phyloP scores from a whole-genome alignment of 208 protist species.

The Acanthamoeba lenticulata region DNA sequence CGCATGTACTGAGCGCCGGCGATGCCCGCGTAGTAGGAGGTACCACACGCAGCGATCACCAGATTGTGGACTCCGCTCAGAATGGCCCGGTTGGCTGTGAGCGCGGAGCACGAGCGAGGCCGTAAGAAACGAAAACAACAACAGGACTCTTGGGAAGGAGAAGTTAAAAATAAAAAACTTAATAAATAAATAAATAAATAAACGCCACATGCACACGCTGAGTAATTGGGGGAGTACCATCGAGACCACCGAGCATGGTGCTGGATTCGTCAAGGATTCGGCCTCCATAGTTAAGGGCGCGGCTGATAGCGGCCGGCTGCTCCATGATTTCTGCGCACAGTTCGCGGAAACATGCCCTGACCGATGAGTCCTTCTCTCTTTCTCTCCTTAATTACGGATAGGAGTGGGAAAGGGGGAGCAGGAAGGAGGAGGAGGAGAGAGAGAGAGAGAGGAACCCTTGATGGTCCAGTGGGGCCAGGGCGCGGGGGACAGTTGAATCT shows the following conservation, averaged over 20 bases:
- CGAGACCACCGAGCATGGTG: constrained; percentile 60
- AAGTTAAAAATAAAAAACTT: neutral
- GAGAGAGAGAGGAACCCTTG: constrained; percentile 69
- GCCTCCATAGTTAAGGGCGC: constrained; percentile 76
- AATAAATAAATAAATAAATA: too few species aligned
- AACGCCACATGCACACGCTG: too few species aligned
- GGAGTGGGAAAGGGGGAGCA: neutral
- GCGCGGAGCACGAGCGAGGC: neutral
- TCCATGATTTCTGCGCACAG: constrained; percentile 83
- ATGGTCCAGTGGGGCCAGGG: constrained; percentile 86
- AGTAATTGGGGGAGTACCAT: too few species aligned
- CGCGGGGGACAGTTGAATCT: constrained; percentile 80
- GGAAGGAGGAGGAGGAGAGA: neutral
- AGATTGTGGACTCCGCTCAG: constrained; percentile 66
- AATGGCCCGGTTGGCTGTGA: constrained; percentile 56
- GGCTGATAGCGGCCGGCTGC: constrained; percentile 74
- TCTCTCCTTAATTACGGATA: neutral
- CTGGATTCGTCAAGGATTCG: constrained; percentile 74
- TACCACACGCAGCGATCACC: constrained; percentile 82
- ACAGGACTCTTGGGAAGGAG: neutral
- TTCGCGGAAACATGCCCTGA: too few species aligned
- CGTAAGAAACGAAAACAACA: too few species aligned
- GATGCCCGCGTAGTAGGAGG: constrained; percentile 73
- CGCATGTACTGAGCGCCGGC: constrained; percentile 70
- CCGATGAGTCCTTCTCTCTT: neutral